Evolutionary conservation across 2,329 filamentous ascomycete species (phyloP), one percentile per base, ranked within the genome.

Genomic region (Penicillium sp.): DNA sequence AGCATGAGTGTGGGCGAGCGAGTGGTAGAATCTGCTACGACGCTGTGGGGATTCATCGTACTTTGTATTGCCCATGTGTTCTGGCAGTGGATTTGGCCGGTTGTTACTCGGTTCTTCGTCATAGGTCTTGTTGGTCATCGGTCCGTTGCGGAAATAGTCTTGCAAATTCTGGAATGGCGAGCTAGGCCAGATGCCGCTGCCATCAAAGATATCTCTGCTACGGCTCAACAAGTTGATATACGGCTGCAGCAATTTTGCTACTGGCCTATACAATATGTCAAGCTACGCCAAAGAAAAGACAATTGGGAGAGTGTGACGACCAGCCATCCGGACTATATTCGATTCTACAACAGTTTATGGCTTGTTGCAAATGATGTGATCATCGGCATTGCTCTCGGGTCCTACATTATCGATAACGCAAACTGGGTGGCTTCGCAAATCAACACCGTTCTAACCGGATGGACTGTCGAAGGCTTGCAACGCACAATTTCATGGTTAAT

Each of bases 301-400:
- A 91, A 96, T 63, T 97, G 94, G 93, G 90, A 91, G 52, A 97
- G 93, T 69, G 89, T 97, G 49, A 97, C 92, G 0, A 94, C 88
- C 41, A 96, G 88, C 63, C 93, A 99, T 71, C 91, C 93, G 0
- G 94, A 99, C 71, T 99, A 99, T 70, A 99, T 99, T 60, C 88
- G 94, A 13, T 99, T 99, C 74, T 99, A 97, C 76, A 99, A 99
- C 71, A 97, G 91, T 66, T 78, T 99, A 4, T 99, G 94, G 94
- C 88, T 99, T 7, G 94, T 99, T 18, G 92, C 92, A 24, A 99
- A 99, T 75, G 94, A 99, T 75, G 89, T 99, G 40, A 99, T 99
- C 59, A 97, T 99, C 53, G 95, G 94, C 21, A 97, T 99, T 60
- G 94, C 94, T 1, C 76, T 99, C 7, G 95, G 94, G 0, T 96